A percentile compares a stretch with the other conserved stretches of the same genome.
phyloP scores from a whole-genome alignment of 2,329 filamentous ascomycete species.

The Plectosphaerella sp. region DNA sequence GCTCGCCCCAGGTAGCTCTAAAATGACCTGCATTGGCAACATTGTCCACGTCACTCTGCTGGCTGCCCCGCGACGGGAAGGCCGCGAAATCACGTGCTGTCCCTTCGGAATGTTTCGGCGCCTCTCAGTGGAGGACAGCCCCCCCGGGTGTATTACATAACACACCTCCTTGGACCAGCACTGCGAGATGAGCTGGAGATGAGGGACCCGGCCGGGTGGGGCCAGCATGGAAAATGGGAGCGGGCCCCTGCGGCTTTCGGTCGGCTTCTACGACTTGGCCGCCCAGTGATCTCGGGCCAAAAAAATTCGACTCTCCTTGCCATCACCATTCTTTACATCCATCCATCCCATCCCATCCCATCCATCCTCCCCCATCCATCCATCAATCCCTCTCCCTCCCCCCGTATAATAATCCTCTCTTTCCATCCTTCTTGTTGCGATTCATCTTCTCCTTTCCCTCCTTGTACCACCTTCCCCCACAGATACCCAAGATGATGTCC shows the following conservation, averaged over 20 bases:
- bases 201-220: neutral
- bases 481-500: conserved; percentile 59
- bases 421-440: conserved; percentile 8
- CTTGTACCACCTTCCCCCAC: conserved; percentile 16
- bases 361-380: conserved; percentile 1
- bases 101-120: too few relatives aligned
- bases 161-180: too few relatives aligned
- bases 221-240: conserved; percentile 1
- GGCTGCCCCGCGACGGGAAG: too few relatives aligned
- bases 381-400: conserved; percentile 4
- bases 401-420: conserved; percentile 13
- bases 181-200: too few relatives aligned
- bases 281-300: conserved; percentile 27
- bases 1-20: too few relatives aligned
- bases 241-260: conserved; percentile 30
- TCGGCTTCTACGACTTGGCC: conserved; percentile 34
- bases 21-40: too few relatives aligned
- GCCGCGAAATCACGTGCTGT: too few relatives aligned
- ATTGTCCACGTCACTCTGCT: too few relatives aligned
- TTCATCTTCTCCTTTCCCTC: conserved; percentile 7
- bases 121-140: too few relatives aligned
- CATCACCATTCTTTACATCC: conserved; percentile 11
- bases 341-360: conserved; percentile 4
- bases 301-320: conserved; percentile 28
- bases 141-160: too few relatives aligned